These are phyloP conservation scores for Zasmidium cellare DNA, from an alignment of 2,329 filamentous ascomycete genomes.

Conservation along the genomic window DNA sequence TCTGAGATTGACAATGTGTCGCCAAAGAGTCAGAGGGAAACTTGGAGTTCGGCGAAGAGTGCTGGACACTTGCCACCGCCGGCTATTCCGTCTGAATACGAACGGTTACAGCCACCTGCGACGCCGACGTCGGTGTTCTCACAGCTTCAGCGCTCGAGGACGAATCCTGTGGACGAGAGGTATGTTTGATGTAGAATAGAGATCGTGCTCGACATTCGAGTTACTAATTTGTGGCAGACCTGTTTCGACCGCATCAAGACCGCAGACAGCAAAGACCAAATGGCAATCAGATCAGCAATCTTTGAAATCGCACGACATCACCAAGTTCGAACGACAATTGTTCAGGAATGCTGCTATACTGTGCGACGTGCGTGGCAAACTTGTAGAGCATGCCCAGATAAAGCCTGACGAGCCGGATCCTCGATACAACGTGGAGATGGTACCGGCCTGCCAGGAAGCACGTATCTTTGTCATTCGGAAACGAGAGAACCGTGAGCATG, in stretches of 20 bases:
- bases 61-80: conserved; percentile 19
- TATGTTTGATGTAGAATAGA: not conserved
- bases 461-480: conserved; percentile 47
- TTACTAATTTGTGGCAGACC: not conserved
- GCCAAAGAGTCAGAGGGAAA: conserved; percentile 4
- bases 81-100: conserved; percentile 12
- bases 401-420: conserved; percentile 37
- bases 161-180: conserved; percentile 4
- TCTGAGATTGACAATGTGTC: not conserved
- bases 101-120: conserved; percentile 11
- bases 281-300: conserved; percentile 3
- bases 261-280: conserved; percentile 13
- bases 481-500: conserved; percentile 39
- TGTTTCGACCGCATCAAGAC: not conserved
- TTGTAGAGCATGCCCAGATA: conserved; percentile 44
- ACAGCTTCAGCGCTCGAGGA: conserved; percentile 10
- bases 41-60: conserved; percentile 12
- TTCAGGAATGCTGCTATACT: conserved; percentile 47
- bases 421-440: conserved; percentile 42
- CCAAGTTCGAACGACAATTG: conserved; percentile 41
- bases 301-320: conserved; percentile 6
- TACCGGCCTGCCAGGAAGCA: conserved; percentile 38
- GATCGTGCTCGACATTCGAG: not conserved
- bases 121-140: conserved; percentile 19
- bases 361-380: conserved; percentile 43